Evolutionary conservation across 2,329 filamentous ascomycete species (phyloP), one percentile per base, ranked within the genome.

Genomic region (Canariomyces notabilis): DNA sequence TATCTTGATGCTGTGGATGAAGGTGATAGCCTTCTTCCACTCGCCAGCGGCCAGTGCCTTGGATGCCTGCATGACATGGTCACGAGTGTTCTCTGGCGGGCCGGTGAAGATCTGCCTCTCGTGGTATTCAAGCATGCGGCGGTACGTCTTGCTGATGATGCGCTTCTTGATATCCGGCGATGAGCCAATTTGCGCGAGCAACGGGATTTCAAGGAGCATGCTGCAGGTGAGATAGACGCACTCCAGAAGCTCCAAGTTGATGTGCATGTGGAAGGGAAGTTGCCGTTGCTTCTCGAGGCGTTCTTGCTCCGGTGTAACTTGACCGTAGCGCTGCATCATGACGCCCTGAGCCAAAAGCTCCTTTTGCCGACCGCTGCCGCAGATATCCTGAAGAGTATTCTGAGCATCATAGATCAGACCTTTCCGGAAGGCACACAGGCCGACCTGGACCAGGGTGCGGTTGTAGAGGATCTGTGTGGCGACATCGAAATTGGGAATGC

Each of bases 191-290:
- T 97, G 93, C 39, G 93, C 94, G 58, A 98, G 83, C 37, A 97
- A 83, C 50, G 93, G 93, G 53, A 98, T 97, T 74, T 98, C 93
- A 47, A 98, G 81, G 56, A 98, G 85, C 93, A 98, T 98, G 72
- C 89, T 96, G 76, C 91, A 97, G 41, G 93, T 97, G 49, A 98
- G 80, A 74, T 98, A 98, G 52, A 97, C 91, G 64, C 93, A 97
- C 74, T 98, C 93, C 32, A 98, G 80, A 45, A 98, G 81, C 69
- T 98, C 93, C 42, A 98, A 80, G 76, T 98, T 98, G 77, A 98
- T 98, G 79, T 98, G 93, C 89, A 98, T 96, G 76, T 98, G 93
- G 83, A 98, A 98, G 31, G 93, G 93, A 57, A 98, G 80, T 73
- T 98, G 93, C 61, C 93, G 85, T 73, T 97, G 91, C 66, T 93